Percentiles rank a stretch among this genome's conserved stretches.
These are phyloP conservation scores for Xerocomellus intermedius DNA, from an alignment of 768 basidiomycete species.

Conservation along the genomic window DNA sequence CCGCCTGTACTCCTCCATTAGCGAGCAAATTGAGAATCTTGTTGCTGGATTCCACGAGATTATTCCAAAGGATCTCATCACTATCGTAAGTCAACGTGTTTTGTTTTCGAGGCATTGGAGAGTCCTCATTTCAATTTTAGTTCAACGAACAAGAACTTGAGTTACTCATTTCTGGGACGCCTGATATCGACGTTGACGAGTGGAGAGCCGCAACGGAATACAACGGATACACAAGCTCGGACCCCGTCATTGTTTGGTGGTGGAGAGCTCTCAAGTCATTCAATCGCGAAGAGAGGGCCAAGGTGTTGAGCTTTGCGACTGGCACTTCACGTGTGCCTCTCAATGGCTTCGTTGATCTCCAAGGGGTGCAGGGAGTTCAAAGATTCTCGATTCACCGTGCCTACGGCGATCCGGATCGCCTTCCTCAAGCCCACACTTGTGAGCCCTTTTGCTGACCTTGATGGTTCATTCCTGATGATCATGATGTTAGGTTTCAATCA, in stretches of 20 bases:
- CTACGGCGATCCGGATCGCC: constrained; percentile 79
- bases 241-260: constrained; percentile 98
- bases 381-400: constrained; percentile 95
- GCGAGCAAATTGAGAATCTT: constrained; percentile 91
- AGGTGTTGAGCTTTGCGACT: constrained; percentile 96
- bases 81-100: constrained; percentile 74
- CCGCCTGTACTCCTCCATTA: constrained; percentile 89
- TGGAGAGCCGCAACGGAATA: constrained; percentile 93
- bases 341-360: constrained; percentile 92
- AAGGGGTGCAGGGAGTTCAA: constrained; percentile 91
- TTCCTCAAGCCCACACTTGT: constrained; percentile 92
- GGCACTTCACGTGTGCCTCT: constrained; percentile 91
- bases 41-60: constrained; percentile 95
- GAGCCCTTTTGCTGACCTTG: constrained; percentile 29
- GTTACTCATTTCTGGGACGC: constrained; percentile 91
- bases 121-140: constrained; percentile 37
- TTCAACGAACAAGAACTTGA: constrained; percentile 96
- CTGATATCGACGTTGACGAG: constrained; percentile 98
- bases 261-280: constrained; percentile 98
- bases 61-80: constrained; percentile 92
- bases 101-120: background rate
- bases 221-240: constrained; percentile 81
- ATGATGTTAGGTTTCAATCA: constrained; percentile 77
- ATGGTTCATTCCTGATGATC: constrained; percentile 14
- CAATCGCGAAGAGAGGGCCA: constrained; percentile 93